These are phyloP conservation scores for Solanum pimpinellifolium DNA, from an alignment of 257 asterid species.

Conservation along the genomic window DNA sequence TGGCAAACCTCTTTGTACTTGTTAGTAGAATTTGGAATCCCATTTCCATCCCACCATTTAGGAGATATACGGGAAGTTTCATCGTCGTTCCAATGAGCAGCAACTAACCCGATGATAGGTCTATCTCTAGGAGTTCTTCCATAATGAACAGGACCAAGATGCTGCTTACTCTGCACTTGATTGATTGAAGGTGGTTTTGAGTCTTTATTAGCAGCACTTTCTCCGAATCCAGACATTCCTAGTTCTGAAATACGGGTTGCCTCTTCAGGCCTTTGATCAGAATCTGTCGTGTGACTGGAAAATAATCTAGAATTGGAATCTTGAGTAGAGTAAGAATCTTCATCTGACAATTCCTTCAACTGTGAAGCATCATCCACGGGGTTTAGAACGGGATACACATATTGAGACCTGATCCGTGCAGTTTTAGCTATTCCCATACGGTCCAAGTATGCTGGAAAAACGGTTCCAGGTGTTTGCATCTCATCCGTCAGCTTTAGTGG, in stretches of 20 bases:
- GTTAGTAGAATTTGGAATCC: constrained; percentile 88
- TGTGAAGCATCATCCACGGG: constrained; percentile 29
- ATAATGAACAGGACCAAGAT: constrained; percentile 2
- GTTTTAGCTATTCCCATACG: constrained; percentile 30
- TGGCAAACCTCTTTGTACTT: constrained; percentile 80
- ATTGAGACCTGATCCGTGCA: constrained; percentile 55
- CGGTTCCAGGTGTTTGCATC: constrained; percentile 92
- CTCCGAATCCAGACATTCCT: background rate
- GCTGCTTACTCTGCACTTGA: constrained; percentile 14
- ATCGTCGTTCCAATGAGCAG: constrained; percentile 82
- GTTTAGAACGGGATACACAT: constrained; percentile 38
- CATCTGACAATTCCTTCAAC: constrained; percentile 34
- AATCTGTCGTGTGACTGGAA: constrained; percentile 7
- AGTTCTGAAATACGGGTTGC: constrained; percentile 9
- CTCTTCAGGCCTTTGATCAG: constrained; percentile 14
- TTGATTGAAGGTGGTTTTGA: constrained; percentile 31
- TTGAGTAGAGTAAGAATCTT: constrained; percentile 16
- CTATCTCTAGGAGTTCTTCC: constrained; percentile 49
- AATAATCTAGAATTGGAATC: background rate
- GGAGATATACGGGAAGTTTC: constrained; percentile 47
- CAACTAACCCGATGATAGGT: constrained; percentile 91
- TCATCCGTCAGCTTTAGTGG: constrained; percentile 68
- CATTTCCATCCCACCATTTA: constrained; percentile 85
- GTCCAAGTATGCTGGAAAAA: constrained; percentile 50
- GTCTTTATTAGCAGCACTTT: constrained; percentile 19